A percentile compares a stretch with the other conserved stretches of the same genome.
Evolutionary conservation across 352 stramenopile species (phyloP).

Genomic region (Pythium guiyangense): DNA sequence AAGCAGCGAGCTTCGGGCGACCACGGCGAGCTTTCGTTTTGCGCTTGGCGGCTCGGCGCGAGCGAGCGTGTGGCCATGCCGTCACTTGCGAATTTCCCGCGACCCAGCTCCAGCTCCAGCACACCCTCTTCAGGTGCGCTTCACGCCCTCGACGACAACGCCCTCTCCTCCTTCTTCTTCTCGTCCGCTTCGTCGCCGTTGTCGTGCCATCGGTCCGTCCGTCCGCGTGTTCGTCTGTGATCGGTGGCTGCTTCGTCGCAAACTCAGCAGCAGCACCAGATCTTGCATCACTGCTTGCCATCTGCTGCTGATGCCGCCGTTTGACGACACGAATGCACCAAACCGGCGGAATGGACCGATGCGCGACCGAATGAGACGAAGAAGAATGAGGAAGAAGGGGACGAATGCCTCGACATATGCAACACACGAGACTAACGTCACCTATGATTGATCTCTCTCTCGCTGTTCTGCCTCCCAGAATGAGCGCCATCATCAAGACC

Average conservation of each 20-base stretch:
- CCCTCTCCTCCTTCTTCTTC: neutral
- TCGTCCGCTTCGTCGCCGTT: neutral
- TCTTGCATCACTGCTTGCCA: neutral
- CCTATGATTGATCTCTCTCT: neutral
- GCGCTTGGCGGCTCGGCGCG: neutral
- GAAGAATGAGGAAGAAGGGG: too few species aligned
- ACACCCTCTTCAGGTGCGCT: neutral
- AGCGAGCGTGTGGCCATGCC: constrained; percentile 2
- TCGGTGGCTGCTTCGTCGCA: too few species aligned
- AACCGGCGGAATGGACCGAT: too few species aligned
- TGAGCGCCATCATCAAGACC: constrained; percentile 71
- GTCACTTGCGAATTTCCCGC: constrained; percentile 9
- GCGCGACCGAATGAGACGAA: too few species aligned
- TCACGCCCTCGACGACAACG: neutral
- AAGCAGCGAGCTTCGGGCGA: too few species aligned
- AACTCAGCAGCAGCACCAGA: too few species aligned
- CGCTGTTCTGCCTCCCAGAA: constrained; percentile 9
- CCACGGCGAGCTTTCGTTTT: too few species aligned
- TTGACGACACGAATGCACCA: too few species aligned
- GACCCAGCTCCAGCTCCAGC: constrained; percentile 1
- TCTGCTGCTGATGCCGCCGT: neutral
- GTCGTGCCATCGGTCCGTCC: neutral
- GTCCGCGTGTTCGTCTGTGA: neutral
- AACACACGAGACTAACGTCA: too few species aligned
- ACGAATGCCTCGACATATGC: too few species aligned